Conservation (phyloP, 179 eudicot genomes). For the Beta lomatogona region DNA sequence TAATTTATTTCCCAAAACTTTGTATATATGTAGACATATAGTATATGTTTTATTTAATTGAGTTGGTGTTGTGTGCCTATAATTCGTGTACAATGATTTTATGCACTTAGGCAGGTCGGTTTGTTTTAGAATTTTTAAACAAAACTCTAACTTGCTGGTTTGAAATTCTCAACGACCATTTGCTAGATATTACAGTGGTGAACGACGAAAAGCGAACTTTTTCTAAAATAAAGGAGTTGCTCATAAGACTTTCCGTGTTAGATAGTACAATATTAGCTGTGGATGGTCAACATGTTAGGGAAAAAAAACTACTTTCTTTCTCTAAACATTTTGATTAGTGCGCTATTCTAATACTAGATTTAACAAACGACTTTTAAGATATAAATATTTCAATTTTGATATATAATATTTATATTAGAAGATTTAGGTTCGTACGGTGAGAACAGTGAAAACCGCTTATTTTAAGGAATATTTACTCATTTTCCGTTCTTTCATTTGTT, state of each 20-base stretch:
- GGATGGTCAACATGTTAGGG: background rate
- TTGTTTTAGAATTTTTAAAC: background rate
- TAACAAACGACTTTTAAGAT: too few species aligned
- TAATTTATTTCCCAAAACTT: background rate
- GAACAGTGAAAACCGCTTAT: too few species aligned
- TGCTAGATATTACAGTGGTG: background rate
- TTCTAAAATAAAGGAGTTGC: background rate
- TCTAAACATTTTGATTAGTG: too few species aligned
- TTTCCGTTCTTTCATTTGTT: too few species aligned
- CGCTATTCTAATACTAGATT: too few species aligned
- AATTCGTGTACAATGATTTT: background rate
- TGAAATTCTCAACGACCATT: constrained; percentile 9
- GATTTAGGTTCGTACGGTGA: too few species aligned
- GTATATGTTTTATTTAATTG: background rate
- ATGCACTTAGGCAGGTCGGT: background rate
- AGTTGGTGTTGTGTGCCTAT: background rate
- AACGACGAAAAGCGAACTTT: background rate
- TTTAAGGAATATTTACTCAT: too few species aligned
- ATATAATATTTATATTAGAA: too few species aligned
- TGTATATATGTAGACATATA: background rate
- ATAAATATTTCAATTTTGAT: too few species aligned
- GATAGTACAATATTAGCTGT: background rate
- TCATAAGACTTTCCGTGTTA: background rate
- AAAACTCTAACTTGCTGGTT: background rate
- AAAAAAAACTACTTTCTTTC: too few species aligned